Evolutionary conservation across 768 basidiomycete genomes (phyloP), one percentile per base, ranked within the genome.

Genomic region (Boletus bicolor): DNA sequence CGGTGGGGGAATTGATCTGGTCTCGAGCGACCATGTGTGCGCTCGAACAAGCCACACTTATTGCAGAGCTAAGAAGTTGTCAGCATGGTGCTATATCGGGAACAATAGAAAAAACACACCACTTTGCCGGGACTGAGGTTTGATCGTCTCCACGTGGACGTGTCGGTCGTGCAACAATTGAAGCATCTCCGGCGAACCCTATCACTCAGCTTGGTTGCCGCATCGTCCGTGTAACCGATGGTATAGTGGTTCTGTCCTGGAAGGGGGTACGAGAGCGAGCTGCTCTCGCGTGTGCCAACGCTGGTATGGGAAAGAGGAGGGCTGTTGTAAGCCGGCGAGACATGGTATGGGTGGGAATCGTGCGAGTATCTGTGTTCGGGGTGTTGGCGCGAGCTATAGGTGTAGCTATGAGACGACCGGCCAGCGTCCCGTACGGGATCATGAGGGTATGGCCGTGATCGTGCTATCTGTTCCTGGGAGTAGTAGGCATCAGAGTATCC

Each of bases 101-200:
- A 32, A 28, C 12, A 2, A 38, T 3, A 42, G 35, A 5, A 48
- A 19, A 36, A 7, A 63, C 80, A 55, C 59, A 80, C 80, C 62
- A 91, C 89, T 81, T 91, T 91, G 28, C 89, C 89, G 1, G 88
- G 89, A 55, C 82, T 85, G 55, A 91, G 79, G 64, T 87, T 89
- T 15, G 82, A 84, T 56, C 89, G 73, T 36, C 89, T 73, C 89
- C 89, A 91, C 26, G 89, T 91, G 48, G 85, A 86, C 34, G 90
- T 91, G 59, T 91, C 89, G 14, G 89, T 90, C 26, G 89, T 91
- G 68, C 86, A 85, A 70, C 89, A 91, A 68, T 91, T 91, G 79
- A 87, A 91, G 71, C 89, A 91, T 45, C 88, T 75, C 37, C 89
- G 73, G 28, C 89, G 79, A 47, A 91, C 85, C 39, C 87, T 79